These are phyloP conservation scores for Monsonia emarginata DNA, from an alignment of 441 rosid genomes.

Conservation along the genomic window DNA sequence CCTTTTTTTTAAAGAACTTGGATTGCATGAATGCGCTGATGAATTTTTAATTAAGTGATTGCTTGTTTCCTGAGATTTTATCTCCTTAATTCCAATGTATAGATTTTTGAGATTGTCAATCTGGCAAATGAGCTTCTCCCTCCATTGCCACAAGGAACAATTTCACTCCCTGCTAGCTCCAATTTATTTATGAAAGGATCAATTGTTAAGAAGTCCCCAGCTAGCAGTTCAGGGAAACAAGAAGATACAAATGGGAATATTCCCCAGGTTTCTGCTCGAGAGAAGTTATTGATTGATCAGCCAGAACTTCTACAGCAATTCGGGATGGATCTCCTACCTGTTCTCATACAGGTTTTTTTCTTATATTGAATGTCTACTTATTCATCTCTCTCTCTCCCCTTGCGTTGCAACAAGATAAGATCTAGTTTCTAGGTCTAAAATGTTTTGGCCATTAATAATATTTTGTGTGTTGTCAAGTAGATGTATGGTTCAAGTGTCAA, in stretches of 20 bases:
- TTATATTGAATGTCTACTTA: not conserved
- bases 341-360: slow-evolving; percentile 80
- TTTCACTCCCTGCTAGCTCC: slow-evolving; percentile 72
- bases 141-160: slow-evolving; percentile 82
- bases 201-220: slow-evolving; percentile 48
- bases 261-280: slow-evolving; percentile 61
- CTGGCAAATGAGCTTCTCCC: slow-evolving; percentile 99
- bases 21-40: not conserved
- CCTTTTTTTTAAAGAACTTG: too few species aligned
- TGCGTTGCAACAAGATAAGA: not conserved
- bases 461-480: slow-evolving; percentile 37
- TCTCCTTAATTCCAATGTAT: not conserved
- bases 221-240: slow-evolving; percentile 58
- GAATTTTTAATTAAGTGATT: not conserved
- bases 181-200: slow-evolving; percentile 68
- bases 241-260: slow-evolving; percentile 49
- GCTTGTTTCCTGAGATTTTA: not conserved
- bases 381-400: not conserved
- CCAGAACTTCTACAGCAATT: slow-evolving; percentile 94
- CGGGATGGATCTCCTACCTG: slow-evolving; percentile 96
- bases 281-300: slow-evolving; percentile 75
- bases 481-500: slow-evolving; percentile 97
- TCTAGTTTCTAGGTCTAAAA: not conserved
- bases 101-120: slow-evolving; percentile 99
- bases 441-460: slow-evolving; percentile 14